Conservation (phyloP, 2,329 filamentous ascomycete species). For the Chalaropsis thielavioides region DNA sequence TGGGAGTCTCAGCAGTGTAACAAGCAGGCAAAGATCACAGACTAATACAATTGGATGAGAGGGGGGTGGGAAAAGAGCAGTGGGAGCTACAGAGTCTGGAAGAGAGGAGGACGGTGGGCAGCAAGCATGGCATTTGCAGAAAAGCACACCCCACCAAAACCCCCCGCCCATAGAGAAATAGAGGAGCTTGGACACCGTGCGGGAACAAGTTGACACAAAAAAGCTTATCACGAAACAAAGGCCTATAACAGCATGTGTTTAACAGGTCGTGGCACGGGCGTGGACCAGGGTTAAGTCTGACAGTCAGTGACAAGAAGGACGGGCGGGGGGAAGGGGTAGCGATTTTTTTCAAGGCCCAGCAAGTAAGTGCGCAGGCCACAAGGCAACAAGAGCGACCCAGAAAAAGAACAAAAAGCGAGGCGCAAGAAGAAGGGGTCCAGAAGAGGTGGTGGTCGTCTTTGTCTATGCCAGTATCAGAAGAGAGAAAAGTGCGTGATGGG, state of each 20-base stretch:
- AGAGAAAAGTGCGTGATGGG: constrained; percentile 1
- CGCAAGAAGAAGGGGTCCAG: background rate
- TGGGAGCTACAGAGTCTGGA: too few relatives aligned
- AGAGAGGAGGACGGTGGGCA: too few relatives aligned
- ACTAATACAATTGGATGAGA: background rate
- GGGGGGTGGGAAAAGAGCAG: background rate
- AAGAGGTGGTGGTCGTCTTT: background rate
- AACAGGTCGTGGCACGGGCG: background rate
- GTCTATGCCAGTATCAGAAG: background rate
- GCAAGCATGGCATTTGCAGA: too few relatives aligned
- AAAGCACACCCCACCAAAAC: too few relatives aligned
- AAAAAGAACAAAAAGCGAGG: background rate
- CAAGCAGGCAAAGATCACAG: background rate
- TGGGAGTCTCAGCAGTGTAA: constrained; percentile 1
- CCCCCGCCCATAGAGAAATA: background rate
- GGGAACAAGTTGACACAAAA: background rate
- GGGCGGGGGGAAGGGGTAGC: background rate
- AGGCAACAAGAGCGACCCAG: background rate
- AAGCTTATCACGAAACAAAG: constrained; percentile 3
- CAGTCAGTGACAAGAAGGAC: background rate
- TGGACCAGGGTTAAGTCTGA: background rate
- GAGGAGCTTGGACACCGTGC: background rate
- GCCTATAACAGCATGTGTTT: constrained; percentile 1
- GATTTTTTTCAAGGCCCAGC: background rate
- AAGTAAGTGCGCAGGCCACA: background rate